Conservation (phyloP, 352 stramenopile species). For the Phytophthora aleatoria region DNA sequence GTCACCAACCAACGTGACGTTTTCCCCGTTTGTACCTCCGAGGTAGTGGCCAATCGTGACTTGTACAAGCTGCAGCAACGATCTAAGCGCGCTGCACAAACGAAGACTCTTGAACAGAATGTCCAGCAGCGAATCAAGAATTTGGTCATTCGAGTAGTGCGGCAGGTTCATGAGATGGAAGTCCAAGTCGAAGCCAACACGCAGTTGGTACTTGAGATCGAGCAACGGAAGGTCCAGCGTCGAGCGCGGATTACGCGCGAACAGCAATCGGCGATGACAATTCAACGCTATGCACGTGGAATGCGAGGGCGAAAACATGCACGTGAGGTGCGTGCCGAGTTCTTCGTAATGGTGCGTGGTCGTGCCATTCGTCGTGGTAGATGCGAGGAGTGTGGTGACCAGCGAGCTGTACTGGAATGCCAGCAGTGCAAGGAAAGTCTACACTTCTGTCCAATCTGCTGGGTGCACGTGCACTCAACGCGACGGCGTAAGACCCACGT, state of each 20-base stretch:
- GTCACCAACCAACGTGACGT: constrained; percentile 21
- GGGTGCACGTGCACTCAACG: constrained; percentile 76
- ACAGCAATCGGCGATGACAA: constrained; percentile 41
- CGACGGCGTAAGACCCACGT: constrained; percentile 58
- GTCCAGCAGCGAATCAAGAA: constrained; percentile 24
- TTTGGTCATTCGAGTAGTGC: constrained; percentile 33
- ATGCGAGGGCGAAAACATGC: constrained; percentile 44
- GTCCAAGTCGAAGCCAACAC: constrained; percentile 66
- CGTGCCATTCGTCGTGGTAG: constrained; percentile 67
- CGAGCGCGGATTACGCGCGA: constrained; percentile 43
- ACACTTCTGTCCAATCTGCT: constrained; percentile 77
- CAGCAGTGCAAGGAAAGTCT: constrained; percentile 65
- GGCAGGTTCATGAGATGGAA: constrained; percentile 59
- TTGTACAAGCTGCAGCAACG: constrained; percentile 45
- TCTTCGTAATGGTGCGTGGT: constrained; percentile 74
- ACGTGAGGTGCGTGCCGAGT: constrained; percentile 54
- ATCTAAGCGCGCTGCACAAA: constrained; percentile 12
- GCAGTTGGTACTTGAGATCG: constrained; percentile 42
- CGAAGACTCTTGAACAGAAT: constrained; percentile 28
- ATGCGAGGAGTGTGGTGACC: constrained; percentile 77
- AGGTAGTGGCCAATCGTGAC: constrained; percentile 54
- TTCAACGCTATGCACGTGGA: constrained; percentile 62
- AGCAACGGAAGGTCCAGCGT: constrained; percentile 30
- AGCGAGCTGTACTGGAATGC: constrained; percentile 69
- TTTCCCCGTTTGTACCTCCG: constrained; percentile 45